Percentiles rank a stretch among this genome's conserved stretches.
Evolutionary conservation across 2,329 filamentous ascomycete species (phyloP).

Genomic region (Ophiostoma angusticollis): DNA sequence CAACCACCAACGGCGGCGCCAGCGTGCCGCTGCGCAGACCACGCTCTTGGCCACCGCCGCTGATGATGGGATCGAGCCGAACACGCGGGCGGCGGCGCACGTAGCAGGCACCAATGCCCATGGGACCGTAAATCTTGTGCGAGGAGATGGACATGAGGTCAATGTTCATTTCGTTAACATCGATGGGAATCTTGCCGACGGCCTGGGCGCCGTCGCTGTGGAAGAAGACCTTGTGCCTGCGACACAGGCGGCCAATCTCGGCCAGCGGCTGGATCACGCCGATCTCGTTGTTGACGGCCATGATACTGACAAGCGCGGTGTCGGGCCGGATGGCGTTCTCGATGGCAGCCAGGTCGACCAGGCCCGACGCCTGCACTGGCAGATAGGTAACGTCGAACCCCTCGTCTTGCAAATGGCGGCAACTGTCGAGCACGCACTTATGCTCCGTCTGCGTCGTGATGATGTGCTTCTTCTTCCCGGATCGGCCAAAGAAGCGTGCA

Average conservation of each 20-base stretch:
- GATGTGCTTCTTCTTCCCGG: constrained; percentile 95
- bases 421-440: constrained; percentile 97
- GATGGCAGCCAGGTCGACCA: constrained; percentile 71
- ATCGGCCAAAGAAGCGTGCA: constrained; percentile 82
- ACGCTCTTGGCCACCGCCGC: constrained; percentile 89
- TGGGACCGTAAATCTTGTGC: constrained; percentile 97
- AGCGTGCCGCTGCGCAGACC: constrained; percentile 89
- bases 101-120: constrained; percentile 93
- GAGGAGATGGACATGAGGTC: constrained; percentile 98
- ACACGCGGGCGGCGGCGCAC: constrained; percentile 86
- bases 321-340: constrained; percentile 84
- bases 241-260: constrained; percentile 85
- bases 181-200: constrained; percentile 93
- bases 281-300: constrained; percentile 99
- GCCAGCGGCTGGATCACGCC: constrained; percentile 95
- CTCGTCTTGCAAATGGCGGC: constrained; percentile 90
- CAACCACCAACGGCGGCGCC: constrained; percentile 75
- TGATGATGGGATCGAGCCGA: constrained; percentile 90
- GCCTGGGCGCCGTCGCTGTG: constrained; percentile 95
- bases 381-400: constrained; percentile 96
- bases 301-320: constrained; percentile 86
- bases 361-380: constrained; percentile 74
- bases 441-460: constrained; percentile 97
- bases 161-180: constrained; percentile 96
- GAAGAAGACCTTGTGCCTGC: constrained; percentile 90